Percentiles rank a stretch among this genome's conserved stretches.
Conservation (phyloP, 2,329 filamentous ascomycete species). For the Aureobasidium sp. region DNA sequence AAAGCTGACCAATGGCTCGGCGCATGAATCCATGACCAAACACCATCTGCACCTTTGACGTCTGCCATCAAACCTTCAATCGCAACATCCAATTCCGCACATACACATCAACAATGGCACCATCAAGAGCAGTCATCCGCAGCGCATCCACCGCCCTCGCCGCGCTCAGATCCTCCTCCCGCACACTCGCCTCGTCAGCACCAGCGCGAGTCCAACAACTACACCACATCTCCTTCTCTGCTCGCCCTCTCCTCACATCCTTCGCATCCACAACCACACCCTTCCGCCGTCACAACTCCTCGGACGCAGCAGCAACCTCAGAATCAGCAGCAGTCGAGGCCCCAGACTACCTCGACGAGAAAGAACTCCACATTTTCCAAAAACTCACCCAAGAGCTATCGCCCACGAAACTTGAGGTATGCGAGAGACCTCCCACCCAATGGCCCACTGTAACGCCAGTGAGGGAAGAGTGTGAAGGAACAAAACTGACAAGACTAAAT, state of each 20-base stretch:
- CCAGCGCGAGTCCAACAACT: not conserved
- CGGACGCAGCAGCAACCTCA: not conserved
- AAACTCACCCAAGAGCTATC: conserved; percentile 34
- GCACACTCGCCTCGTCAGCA: not conserved
- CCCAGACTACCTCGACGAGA: conserved; percentile 40
- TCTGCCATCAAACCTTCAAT: not conserved
- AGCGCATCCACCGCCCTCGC: not conserved
- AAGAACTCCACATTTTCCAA: conserved; percentile 39
- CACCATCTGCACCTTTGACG: not conserved
- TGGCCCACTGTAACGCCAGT: not conserved
- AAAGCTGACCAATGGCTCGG: not conserved
- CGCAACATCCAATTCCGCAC: too few relatives aligned
- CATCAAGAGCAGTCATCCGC: conserved; percentile 4
- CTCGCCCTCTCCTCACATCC: not conserved
- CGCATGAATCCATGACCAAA: not conserved
- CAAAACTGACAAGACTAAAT: conserved; percentile 17
- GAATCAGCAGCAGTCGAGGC: conserved; percentile 22
- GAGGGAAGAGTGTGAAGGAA: not conserved
- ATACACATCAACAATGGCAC: not conserved
- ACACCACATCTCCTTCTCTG: not conserved
- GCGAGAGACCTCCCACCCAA: not conserved
- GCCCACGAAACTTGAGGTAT: conserved; percentile 39
- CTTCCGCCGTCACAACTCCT: not conserved
- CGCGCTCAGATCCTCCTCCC: not conserved
- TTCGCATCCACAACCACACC: not conserved